Evolutionary conservation across 1,284 basidiomycete genomes (phyloP), one percentile per base, ranked within the genome.

Genomic region (Ceratobasidium theobromae): DNA sequence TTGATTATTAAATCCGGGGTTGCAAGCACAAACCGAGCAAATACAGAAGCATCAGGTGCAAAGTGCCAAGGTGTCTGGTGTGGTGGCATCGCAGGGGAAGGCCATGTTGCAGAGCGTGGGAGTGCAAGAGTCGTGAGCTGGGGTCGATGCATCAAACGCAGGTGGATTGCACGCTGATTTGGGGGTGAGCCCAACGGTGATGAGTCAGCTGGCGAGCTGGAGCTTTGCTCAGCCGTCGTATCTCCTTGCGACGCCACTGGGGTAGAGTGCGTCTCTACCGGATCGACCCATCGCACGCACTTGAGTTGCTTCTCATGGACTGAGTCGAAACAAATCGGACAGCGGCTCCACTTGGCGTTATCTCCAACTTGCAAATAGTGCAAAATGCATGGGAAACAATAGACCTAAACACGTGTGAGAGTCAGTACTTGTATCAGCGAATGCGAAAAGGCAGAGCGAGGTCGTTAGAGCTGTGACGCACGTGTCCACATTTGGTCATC

Each of bases 401-500:
- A 95, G 51, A 93, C 86, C 90, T 93, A 32, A 27, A 43, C 1
- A 32, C 12, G 65, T 43, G 55, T n/a, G 40, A 68, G 28, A 70
- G 53, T 21, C 28, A 23, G 40, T 68, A 43, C 53, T 66, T 55
- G 64, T 66, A 58, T 45, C 67, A 32, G 69, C 70, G 16, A 71
- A 41, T 55, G 40, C 40, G 5, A n/a, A 18, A 43, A 43, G 16
- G 21, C 16, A 64, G 30, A 58, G 58, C 57, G 69, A 30, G 4
- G 16, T 43, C 21, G 21, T 48, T n/a, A 25, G 16, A 58, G 33
- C 70, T 51, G 21, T 60, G 23, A 86, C 91, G 77, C 73, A 96
- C 94, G 83, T 98, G 95, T 67, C 95, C 95, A 72, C 95, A 98
- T 79, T 93, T 94, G 52, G 95, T 98, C 92, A 98, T 98, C 52